Percentiles rank a stretch among this genome's conserved stretches.
Evolutionary conservation across 1,139 yeast genomes (phyloP).

Genomic region (Geotrichum candidum): DNA sequence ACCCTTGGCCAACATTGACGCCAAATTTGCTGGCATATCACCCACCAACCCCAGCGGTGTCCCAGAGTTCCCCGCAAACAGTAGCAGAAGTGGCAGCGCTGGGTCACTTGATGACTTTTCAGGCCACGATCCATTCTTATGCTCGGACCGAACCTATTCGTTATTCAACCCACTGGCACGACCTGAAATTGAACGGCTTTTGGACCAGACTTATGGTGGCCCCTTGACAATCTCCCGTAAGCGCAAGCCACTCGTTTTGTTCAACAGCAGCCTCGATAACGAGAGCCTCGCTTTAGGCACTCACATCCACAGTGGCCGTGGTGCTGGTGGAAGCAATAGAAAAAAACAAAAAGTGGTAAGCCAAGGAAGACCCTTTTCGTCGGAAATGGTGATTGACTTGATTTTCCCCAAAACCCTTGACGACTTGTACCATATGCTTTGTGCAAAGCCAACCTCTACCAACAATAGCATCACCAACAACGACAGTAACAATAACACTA

Average conservation of each 20-base stretch:
- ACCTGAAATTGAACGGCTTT: background rate
- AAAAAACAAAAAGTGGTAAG: background rate
- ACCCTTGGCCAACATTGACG: background rate
- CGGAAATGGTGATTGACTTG: slow-evolving; percentile 15
- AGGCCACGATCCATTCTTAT: background rate
- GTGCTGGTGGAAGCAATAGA: background rate
- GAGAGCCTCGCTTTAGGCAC: background rate
- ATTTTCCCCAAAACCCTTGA: slow-evolving; percentile 14
- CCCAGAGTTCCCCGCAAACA: background rate
- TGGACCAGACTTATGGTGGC: slow-evolving; percentile 11
- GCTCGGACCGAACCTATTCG: slow-evolving; percentile 8
- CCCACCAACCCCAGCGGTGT: background rate
- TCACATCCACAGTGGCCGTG: background rate
- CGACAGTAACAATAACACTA: background rate
- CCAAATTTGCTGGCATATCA: background rate
- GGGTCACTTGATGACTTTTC: background rate
- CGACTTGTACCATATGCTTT: slow-evolving; percentile 11
- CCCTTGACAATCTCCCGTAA: slow-evolving; percentile 12
- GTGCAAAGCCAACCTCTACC: slow-evolving; percentile 5
- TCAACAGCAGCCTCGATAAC: background rate
- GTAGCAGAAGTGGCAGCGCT: background rate
- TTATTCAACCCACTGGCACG: slow-evolving; percentile 3
- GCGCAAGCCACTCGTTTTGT: slow-evolving; percentile 8
- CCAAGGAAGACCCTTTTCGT: slow-evolving; percentile 16
- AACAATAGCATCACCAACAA: background rate